phyloP scores from a whole-genome alignment of 2,329 filamentous ascomycete genomes.

The Ophiocordyceps camponoti-saundersi region DNA sequence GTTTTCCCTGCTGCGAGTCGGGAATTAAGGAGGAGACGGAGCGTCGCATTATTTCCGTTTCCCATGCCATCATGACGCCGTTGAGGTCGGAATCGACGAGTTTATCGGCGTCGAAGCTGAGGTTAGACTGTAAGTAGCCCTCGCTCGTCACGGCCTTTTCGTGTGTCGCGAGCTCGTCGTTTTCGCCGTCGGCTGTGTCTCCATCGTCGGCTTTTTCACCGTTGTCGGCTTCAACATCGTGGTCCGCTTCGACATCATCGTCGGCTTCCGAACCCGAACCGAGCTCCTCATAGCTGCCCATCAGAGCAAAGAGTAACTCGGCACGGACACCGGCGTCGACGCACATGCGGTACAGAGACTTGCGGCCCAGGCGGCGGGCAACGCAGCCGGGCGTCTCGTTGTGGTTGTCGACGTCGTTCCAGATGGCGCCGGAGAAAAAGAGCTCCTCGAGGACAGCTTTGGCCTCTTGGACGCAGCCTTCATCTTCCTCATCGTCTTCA shows the following conservation, averaged over 20 bases:
- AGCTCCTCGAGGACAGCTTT: constrained; percentile 56
- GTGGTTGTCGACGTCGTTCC: constrained; percentile 82
- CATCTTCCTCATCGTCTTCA: constrained; percentile 15
- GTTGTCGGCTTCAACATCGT: constrained; percentile 15
- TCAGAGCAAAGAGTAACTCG: constrained; percentile 66
- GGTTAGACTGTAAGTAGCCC: constrained; percentile 49
- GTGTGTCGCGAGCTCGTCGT: too few species aligned
- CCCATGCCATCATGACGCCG: constrained; percentile 91
- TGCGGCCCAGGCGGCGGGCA: constrained; percentile 51
- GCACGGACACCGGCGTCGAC: constrained; percentile 83
- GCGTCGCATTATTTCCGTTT: constrained; percentile 68
- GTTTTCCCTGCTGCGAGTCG: constrained; percentile 31
- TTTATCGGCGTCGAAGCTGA: constrained; percentile 47
- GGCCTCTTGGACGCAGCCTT: constrained; percentile 37
- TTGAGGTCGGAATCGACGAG: constrained; percentile 62
- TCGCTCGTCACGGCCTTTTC: constrained; percentile 40
- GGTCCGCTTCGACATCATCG: constrained; percentile 19
- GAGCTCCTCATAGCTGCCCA: constrained; percentile 69
- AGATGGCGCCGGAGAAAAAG: constrained; percentile 79
- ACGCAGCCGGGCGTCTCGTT: constrained; percentile 87
- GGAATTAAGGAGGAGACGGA: constrained; percentile 52
- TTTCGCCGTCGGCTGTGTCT: not conserved
- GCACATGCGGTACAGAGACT: constrained; percentile 60
- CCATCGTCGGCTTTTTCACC: not conserved
- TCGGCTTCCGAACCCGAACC: constrained; percentile 35